Conservation (phyloP, 1,284 basidiomycete species). For the Agaricales sp. region DNA sequence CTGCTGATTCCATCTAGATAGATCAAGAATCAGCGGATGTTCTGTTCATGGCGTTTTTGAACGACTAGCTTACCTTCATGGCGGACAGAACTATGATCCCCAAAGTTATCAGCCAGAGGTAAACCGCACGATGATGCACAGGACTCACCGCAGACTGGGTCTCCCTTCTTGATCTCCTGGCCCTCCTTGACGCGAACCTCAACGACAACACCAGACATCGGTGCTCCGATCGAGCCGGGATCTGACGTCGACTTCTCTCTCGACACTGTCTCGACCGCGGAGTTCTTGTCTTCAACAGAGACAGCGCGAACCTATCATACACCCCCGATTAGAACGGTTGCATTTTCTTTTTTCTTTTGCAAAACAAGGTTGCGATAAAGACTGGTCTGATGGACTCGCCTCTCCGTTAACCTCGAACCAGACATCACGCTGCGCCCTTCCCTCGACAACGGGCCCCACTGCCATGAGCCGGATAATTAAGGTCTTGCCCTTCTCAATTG, state of each 20-base stretch:
- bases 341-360: slow-evolving; percentile 5
- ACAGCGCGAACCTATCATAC: slow-evolving; percentile 73
- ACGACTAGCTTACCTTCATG: slow-evolving; percentile 61
- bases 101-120: slow-evolving; percentile 1
- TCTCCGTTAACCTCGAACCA: slow-evolving; percentile 99
- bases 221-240: slow-evolving; percentile 92
- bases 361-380: slow-evolving; percentile 5
- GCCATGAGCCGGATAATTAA: slow-evolving; percentile 96
- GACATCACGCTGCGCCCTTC: slow-evolving; percentile 88
- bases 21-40: slow-evolving; percentile 15
- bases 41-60: slow-evolving; percentile 9
- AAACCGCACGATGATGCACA: slow-evolving; percentile 4
- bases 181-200: slow-evolving; percentile 97
- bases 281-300: slow-evolving; percentile 90
- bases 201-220: slow-evolving; percentile 96
- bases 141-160: slow-evolving; percentile 74
- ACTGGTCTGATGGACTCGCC: slow-evolving; percentile 28
- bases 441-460: slow-evolving; percentile 86
- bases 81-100: slow-evolving; percentile 65
- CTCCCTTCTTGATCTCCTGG: slow-evolving; percentile 95
- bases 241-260: slow-evolving; percentile 91
- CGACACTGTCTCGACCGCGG: slow-evolving; percentile 88
- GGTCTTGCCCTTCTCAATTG: slow-evolving; percentile 96
- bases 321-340: slow-evolving; percentile 1
- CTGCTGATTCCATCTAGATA: slow-evolving; percentile 89